Percentiles rank a stretch among this genome's conserved stretches.
Evolutionary conservation across 192 early-diverging fungal species (phyloP).

Genomic region (Rhizoclosmatium globosum): DNA sequence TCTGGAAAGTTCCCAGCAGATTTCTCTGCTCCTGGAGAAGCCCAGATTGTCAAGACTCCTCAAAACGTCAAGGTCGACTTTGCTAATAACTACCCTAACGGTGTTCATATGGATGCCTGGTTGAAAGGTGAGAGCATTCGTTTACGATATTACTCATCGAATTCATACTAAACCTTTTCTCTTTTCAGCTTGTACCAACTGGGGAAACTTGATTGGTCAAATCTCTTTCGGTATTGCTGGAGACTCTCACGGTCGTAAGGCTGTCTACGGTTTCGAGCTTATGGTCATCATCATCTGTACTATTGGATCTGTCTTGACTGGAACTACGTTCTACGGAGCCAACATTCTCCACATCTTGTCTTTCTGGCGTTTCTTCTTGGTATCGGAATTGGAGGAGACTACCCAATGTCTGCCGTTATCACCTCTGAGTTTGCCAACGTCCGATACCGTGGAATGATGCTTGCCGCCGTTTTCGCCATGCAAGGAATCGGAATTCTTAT

Average conservation of each 20-base stretch:
- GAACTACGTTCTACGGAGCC: conserved; percentile 71
- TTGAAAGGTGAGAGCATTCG: too few species aligned
- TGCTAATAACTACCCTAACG: conserved; percentile 26
- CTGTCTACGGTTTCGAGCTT: conserved; percentile 87
- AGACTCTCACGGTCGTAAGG: conserved; percentile 88
- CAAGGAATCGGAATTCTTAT: conserved; percentile 90
- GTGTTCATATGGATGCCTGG: conserved; percentile 71
- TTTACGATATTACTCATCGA: too few species aligned
- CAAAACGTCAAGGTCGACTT: conserved; percentile 40
- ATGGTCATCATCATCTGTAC: conserved; percentile 91
- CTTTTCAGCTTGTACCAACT: conserved; percentile 83
- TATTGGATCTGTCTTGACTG: conserved; percentile 79
- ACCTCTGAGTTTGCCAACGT: conserved; percentile 90
- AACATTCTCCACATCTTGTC: conserved; percentile 75
- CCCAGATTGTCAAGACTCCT: conserved; percentile 23
- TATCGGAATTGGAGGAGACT: conserved; percentile 94
- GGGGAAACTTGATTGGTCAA: conserved; percentile 94
- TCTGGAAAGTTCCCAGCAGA: conserved; percentile 76
- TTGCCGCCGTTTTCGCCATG: conserved; percentile 90
- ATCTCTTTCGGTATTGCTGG: conserved; percentile 87
- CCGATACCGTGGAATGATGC: conserved; percentile 86
- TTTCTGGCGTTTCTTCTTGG: conserved; percentile 94
- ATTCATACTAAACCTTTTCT: too few species aligned
- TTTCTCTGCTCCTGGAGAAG: conserved; percentile 1
- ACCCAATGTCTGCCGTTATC: conserved; percentile 93